Conservation (phyloP, 2,329 filamentous ascomycete species). For the Sclerotiophoma versabilis region DNA sequence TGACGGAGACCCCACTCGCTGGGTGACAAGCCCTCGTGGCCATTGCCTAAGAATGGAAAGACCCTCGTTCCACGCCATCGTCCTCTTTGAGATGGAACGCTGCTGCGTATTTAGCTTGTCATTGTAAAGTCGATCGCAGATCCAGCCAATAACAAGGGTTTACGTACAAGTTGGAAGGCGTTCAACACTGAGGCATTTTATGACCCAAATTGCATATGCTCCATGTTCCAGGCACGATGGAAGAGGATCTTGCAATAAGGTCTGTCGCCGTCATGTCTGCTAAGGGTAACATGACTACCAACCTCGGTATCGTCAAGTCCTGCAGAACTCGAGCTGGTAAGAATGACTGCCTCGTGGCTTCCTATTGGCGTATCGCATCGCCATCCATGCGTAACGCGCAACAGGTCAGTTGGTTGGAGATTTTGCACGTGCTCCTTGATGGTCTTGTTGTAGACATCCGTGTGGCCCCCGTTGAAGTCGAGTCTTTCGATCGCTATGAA, state of each 20-base stretch:
- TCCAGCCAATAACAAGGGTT: background rate
- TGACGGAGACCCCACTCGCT: background rate
- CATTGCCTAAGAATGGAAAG: conserved; percentile 5
- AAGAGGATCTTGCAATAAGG: conserved; percentile 24
- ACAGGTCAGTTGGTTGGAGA: conserved; percentile 22
- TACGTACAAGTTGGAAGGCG: background rate
- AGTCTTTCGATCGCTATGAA: conserved; percentile 35
- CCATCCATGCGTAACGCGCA: conserved; percentile 33
- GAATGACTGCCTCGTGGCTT: conserved; percentile 31
- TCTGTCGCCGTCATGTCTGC: conserved; percentile 12
- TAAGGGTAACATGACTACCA: conserved; percentile 8
- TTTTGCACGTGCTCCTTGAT: conserved; percentile 21
- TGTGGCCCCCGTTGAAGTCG: conserved; percentile 16
- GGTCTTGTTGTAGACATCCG: conserved; percentile 24
- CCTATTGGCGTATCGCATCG: conserved; percentile 31
- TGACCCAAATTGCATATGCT: conserved; percentile 13
- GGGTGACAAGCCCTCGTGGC: background rate
- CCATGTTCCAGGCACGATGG: conserved; percentile 30
- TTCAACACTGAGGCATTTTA: background rate
- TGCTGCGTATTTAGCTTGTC: background rate
- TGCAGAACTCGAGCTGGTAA: conserved; percentile 32
- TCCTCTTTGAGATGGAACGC: background rate
- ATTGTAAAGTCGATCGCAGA: background rate
- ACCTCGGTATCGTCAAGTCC: conserved; percentile 25
- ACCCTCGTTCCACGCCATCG: background rate